Conservation (phyloP, 208 protist genomes). For the Leishmania turanica region DNA sequence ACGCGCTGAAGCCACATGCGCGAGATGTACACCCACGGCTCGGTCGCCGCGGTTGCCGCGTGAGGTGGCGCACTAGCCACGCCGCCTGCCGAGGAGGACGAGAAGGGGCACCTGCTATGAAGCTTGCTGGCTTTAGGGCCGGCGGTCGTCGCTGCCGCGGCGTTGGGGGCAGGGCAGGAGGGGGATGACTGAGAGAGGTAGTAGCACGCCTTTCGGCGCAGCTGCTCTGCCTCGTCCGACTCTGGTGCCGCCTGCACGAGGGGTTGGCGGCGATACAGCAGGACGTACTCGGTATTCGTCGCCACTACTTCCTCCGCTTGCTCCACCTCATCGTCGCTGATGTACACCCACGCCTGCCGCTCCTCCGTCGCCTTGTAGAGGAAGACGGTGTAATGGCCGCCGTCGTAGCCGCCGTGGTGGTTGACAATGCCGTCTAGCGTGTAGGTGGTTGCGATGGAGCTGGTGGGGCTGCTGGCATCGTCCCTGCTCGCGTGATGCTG, state of each 20-base stretch:
- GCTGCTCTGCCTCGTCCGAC: slow-evolving; percentile 28
- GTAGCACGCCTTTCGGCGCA: slow-evolving; percentile 65
- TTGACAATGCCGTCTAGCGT: slow-evolving; percentile 81
- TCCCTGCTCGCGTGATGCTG: background rate
- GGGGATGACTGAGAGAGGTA: slow-evolving; percentile 22
- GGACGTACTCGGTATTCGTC: slow-evolving; percentile 78
- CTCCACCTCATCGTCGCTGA: slow-evolving; percentile 77
- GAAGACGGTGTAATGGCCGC: slow-evolving; percentile 90
- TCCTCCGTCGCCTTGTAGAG: slow-evolving; percentile 56
- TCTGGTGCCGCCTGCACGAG: slow-evolving; percentile 33
- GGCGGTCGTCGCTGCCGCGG: background rate
- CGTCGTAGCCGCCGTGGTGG: slow-evolving; percentile 80
- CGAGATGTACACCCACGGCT: slow-evolving; percentile 63
- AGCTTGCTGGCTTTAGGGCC: background rate
- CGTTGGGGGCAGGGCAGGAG: background rate
- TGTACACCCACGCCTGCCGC: slow-evolving; percentile 64
- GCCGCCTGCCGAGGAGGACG: background rate
- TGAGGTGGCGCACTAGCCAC: background rate
- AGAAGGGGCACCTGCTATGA: background rate
- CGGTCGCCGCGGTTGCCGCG: background rate
- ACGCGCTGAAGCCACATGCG: slow-evolving; percentile 84
- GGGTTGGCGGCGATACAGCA: slow-evolving; percentile 87
- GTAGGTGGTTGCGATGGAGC: slow-evolving; percentile 64
- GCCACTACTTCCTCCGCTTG: slow-evolving; percentile 42
- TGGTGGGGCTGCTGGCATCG: background rate